Conservation (phyloP, 176 grass and related monocot genomes). For the Zoysia pacifica region DNA sequence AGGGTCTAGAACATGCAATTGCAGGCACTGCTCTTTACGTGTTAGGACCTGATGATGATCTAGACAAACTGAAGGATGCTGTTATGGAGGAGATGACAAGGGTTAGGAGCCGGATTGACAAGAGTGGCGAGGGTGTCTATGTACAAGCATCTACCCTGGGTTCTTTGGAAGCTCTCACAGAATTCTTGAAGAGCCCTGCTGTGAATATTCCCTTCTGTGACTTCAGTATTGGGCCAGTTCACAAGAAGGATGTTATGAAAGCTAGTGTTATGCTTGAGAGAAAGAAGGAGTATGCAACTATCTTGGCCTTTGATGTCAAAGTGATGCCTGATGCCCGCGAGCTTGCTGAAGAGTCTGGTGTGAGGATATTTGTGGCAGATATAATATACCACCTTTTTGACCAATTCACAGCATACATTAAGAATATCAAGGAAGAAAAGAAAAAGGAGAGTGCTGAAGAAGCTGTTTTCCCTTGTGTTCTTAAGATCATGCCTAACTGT, state of each 20-base stretch:
- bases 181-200: conserved; percentile 80
- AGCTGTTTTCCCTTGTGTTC: conserved; percentile 85
- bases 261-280: conserved; percentile 96
- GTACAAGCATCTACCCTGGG: conserved; percentile 94
- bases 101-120: conserved; percentile 80
- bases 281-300: conserved; percentile 93
- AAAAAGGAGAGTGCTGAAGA: conserved; percentile 88
- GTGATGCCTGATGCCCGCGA: conserved; percentile 88
- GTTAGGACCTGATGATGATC: conserved; percentile 56
- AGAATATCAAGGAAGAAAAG: conserved; percentile 79
- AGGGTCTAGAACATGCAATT: conserved; percentile 93
- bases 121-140: conserved; percentile 87
- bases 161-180: conserved; percentile 80
- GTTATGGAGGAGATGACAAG: conserved; percentile 88
- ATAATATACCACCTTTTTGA: conserved; percentile 96
- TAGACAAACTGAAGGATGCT: conserved; percentile 68
- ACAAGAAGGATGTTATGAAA: conserved; percentile 98
- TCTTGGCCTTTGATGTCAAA: conserved; percentile 99
- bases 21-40: conserved; percentile 91
- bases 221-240: conserved; percentile 93
- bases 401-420: conserved; percentile 90
- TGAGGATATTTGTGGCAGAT: conserved; percentile 88
- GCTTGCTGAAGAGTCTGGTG: conserved; percentile 80
- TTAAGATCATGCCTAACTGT: conserved; percentile 89
- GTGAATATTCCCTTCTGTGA: conserved; percentile 90